Evolutionary conservation across 1,139 yeast genomes (phyloP).

Genomic region (Suhomyces kunorum): DNA sequence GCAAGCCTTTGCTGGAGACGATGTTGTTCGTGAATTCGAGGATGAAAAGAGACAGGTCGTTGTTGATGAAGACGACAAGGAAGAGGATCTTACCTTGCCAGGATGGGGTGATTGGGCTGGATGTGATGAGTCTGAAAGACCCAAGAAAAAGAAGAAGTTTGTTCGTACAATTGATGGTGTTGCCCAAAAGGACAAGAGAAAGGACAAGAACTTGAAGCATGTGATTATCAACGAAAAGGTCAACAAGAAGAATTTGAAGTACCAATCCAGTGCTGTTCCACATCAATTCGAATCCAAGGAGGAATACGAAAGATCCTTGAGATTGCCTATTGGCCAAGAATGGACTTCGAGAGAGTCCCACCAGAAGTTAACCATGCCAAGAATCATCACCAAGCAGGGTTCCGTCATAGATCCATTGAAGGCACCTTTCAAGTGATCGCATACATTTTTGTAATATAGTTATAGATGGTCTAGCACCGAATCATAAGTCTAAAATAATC

Average conservation of each 20-base stretch:
- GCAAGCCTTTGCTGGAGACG: constrained; percentile 97
- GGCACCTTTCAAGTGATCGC: constrained; percentile 57
- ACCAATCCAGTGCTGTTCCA: constrained; percentile 85
- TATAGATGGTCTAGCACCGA: constrained; percentile 6
- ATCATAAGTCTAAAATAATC: background rate
- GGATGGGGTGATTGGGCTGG: constrained; percentile 96
- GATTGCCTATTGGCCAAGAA: constrained; percentile 98
- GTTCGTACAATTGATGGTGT: constrained; percentile 75
- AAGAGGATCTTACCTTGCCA: constrained; percentile 81
- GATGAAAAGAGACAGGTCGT: constrained; percentile 69
- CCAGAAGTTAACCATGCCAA: constrained; percentile 86
- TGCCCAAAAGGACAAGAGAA: constrained; percentile 66
- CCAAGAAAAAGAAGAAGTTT: constrained; percentile 58
- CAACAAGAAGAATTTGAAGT: constrained; percentile 80
- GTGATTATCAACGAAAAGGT: constrained; percentile 89
- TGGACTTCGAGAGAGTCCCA: constrained; percentile 90
- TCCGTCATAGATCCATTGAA: constrained; percentile 87
- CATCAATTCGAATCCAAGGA: constrained; percentile 91
- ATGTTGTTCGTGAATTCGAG: constrained; percentile 76
- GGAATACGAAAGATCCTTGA: constrained; percentile 88
- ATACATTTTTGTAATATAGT: constrained; percentile 5
- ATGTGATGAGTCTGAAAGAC: constrained; percentile 40
- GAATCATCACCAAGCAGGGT: constrained; percentile 84
- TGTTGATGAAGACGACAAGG: constrained; percentile 83
- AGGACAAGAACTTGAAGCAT: constrained; percentile 71